Percentiles rank a stretch among this genome's conserved stretches.
phyloP scores from a whole-genome alignment of 2,329 filamentous ascomycete species.

The Fusarium sp. region DNA sequence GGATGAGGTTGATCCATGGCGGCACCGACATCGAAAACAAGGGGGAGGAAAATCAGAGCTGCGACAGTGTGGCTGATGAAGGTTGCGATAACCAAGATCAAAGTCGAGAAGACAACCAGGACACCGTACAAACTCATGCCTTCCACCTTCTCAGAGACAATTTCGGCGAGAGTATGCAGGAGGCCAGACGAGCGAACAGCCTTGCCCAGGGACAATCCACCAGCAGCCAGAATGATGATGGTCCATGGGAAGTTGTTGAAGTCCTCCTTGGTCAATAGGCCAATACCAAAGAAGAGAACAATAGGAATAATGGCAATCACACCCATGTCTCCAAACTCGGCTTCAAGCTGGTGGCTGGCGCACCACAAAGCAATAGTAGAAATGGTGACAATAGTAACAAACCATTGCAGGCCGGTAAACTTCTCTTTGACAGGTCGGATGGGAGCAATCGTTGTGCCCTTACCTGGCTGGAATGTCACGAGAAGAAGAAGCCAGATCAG shows the following conservation, averaged over 20 bases:
- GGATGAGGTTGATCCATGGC: slow-evolving; percentile 91
- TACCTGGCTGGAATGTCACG: slow-evolving; percentile 84
- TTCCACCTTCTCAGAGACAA: slow-evolving; percentile 79
- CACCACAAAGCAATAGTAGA: slow-evolving; percentile 93
- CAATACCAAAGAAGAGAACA: slow-evolving; percentile 94
- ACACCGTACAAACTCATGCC: slow-evolving; percentile 87
- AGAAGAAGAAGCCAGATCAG: slow-evolving; percentile 91
- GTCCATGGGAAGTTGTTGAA: slow-evolving; percentile 99
- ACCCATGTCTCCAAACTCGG: slow-evolving; percentile 95
- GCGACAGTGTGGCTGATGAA: slow-evolving; percentile 99
- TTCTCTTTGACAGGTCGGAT: slow-evolving; percentile 90
- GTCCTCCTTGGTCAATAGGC: slow-evolving; percentile 96
- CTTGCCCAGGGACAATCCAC: slow-evolving; percentile 91
- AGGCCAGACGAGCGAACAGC: slow-evolving; percentile 94
- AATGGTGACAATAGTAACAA: slow-evolving; percentile 86
- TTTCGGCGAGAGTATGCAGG: slow-evolving; percentile 84
- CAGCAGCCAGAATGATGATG: slow-evolving; percentile 97
- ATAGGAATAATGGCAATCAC: slow-evolving; percentile 97
- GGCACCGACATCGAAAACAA: slow-evolving; percentile 87
- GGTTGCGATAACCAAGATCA: slow-evolving; percentile 93
- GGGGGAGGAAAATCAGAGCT: slow-evolving; percentile 90
- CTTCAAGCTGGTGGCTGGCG: slow-evolving; percentile 86
- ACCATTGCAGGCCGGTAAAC: slow-evolving; percentile 91
- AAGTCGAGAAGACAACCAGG: slow-evolving; percentile 81
- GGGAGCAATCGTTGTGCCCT: slow-evolving; percentile 88